A percentile compares a stretch with the other conserved stretches of the same genome.
Evolutionary conservation across 345 rosid species (phyloP).

Genomic region (Lumnitzera racemosa): DNA sequence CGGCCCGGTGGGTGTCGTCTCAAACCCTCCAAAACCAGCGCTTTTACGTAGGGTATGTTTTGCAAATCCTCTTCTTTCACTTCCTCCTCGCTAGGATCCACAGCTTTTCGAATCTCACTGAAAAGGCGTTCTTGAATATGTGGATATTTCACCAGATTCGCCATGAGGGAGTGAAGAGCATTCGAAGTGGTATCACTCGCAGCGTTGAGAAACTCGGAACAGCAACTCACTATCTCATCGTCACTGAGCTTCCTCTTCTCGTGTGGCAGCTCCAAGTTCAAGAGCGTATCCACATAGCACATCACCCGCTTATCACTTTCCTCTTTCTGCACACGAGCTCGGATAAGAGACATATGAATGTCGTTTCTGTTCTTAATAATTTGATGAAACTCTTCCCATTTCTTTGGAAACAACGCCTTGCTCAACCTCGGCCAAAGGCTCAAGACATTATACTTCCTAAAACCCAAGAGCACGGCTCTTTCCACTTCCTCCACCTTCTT

Average conservation of each 20-base stretch:
- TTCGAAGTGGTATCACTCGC: slow-evolving; percentile 10
- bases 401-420: slow-evolving; percentile 1
- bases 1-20: slow-evolving; percentile 6
- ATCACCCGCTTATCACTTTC: background rate
- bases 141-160: slow-evolving; percentile 12
- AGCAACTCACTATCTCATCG: slow-evolving; percentile 2
- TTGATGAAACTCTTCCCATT: slow-evolving; percentile 2
- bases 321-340: background rate
- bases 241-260: slow-evolving; percentile 6
- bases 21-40: slow-evolving; percentile 5
- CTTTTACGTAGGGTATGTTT: background rate
- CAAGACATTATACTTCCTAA: background rate
- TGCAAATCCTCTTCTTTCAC: slow-evolving; percentile 8
- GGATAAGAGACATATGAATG: slow-evolving; percentile 1
- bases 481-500: slow-evolving; percentile 3
- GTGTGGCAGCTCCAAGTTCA: slow-evolving; percentile 7
- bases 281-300: slow-evolving; percentile 7
- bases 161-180: slow-evolving; percentile 12
- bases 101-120: slow-evolving; percentile 1
- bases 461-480: background rate
- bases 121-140: slow-evolving; percentile 6
- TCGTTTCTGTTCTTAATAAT: background rate
- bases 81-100: background rate
- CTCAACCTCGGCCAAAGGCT: slow-evolving; percentile 9
- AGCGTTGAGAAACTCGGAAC: slow-evolving; percentile 12